These are phyloP conservation scores for Lepidium didymum DNA, from an alignment of 345 rosid genomes.

Conservation along the genomic window DNA sequence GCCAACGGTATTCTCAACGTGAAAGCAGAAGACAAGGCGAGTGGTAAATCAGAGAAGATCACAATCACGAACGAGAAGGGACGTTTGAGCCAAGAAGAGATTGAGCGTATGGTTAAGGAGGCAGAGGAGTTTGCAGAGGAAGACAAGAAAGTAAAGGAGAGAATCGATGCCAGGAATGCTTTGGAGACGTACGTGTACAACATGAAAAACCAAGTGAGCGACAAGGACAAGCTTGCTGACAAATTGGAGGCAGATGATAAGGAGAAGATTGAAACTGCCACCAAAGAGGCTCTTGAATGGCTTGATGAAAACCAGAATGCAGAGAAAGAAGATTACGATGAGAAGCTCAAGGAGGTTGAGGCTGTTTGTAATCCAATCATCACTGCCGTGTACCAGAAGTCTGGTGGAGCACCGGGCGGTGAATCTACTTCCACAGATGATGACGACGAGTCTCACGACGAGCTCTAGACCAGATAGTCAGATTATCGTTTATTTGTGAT, in stretches of 20 bases:
- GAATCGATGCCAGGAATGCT: conserved; percentile 80
- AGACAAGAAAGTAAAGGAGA: conserved; percentile 94
- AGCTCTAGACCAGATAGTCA: conserved; percentile 11
- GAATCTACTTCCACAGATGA: conserved; percentile 12
- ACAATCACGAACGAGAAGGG: conserved; percentile 96
- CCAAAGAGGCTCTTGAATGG: conserved; percentile 95
- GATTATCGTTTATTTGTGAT: conserved; percentile 1
- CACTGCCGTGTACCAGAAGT: conserved; percentile 69
- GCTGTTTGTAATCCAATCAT: conserved; percentile 93
- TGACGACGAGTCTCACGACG: conserved; percentile 24
- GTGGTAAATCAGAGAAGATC: conserved; percentile 85
- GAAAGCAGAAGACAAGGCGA: conserved; percentile 88
- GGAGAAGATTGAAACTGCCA: conserved; percentile 74
- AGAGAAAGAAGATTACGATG: conserved; percentile 87
- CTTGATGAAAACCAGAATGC: conserved; percentile 84
- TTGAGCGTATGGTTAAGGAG: conserved; percentile 86
- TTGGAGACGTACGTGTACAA: conserved; percentile 84
- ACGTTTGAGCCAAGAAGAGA: conserved; percentile 92
- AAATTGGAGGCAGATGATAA: conserved; percentile 87
- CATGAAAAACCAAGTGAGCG: conserved; percentile 92
- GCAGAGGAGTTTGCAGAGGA: conserved; percentile 97
- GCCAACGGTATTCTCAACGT: conserved; percentile 93
- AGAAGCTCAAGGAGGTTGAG: conserved; percentile 95
- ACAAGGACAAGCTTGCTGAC: conserved; percentile 94
- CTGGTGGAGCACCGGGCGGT: conserved; percentile 75